phyloP scores from a whole-genome alignment of 306 rosid species.

The Trifolium dubium region DNA sequence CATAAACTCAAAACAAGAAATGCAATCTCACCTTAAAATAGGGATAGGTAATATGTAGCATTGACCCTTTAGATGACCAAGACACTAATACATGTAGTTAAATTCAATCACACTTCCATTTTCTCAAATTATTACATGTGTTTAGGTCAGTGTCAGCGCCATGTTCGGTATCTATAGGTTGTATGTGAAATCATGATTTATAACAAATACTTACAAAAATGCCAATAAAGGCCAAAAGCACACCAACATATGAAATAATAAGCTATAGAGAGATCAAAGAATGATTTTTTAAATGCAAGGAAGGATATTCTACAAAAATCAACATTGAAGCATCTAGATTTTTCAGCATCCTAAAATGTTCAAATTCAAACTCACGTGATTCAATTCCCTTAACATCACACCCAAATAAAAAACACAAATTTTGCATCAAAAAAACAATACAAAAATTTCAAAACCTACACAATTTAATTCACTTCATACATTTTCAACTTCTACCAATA shows the following conservation, averaged over 20 bases:
- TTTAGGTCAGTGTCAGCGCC: background rate
- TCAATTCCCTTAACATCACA: background rate
- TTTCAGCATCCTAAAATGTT: constrained; percentile 4
- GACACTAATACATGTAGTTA: background rate
- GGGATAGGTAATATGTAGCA: background rate
- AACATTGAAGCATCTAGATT: constrained; percentile 15
- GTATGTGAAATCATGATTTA: background rate
- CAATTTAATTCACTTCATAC: background rate
- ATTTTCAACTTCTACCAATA: background rate
- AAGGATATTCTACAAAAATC: constrained; percentile 6
- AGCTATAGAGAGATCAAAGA: constrained; percentile 2
- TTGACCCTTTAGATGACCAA: background rate
- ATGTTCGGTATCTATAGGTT: background rate
- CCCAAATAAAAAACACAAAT: constrained; percentile 3
- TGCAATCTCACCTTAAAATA: constrained; percentile 10
- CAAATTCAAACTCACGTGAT: constrained; percentile 2
- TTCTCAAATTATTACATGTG: background rate
- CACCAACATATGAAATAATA: constrained; percentile 1
- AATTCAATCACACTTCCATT: background rate
- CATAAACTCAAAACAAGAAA: background rate
- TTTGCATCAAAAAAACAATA: background rate
- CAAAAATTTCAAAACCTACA: background rate
- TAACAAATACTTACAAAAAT: constrained; percentile 9
- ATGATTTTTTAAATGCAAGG: background rate
- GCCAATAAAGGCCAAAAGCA: background rate